Base-by-base conservation (phyloP, 2,329 filamentous ascomycete genomes). In the Akanthomyces muscarius region DNA sequence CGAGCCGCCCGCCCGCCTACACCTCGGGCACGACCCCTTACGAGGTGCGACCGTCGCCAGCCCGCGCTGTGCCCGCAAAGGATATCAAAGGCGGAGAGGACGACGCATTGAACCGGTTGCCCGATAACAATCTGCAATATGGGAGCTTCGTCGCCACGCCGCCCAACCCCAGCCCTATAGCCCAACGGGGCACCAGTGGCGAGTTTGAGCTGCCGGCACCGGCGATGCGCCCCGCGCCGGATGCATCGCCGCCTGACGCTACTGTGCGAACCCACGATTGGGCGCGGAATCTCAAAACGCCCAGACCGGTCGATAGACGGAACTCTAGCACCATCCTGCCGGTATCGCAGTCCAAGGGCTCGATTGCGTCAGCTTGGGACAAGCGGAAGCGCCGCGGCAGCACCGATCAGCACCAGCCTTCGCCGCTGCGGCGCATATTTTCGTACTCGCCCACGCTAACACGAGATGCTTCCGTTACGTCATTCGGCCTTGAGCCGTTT, bases 121-220 rank as follows among this genome's bases (percentile, higher is more conserved):
- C 75, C 0, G 74, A 75, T 3, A 75, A 74, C 48, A 74, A 73
- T 42, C 68, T 77, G 13, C 80, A 79, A 5, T 86, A 86, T 71
- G 83, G 83, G 47, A 86, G 83, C 72, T 81, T 86, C 63, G 75
- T 77, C 11, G 70, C 75, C 1, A 78, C 81, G 0, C 78, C 81
- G 0, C 76, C 71, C 33, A 64, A 65, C 23, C 58, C 70, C 57
- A 61, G 74, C 65, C 62, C 75, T 68, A 63, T 68, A 47, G 30
- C 38, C 33, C 63, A 63, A 55, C 28, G 67, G 65, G 50, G 64
- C 55, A 18, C 63, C 60, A 62, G 51, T 21, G 73, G 74, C 41
- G 72, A 75, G 1, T 85, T 86, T 63, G 80, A 81, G 67, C 74
- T 86, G 14, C 84, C 84, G 0, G 82, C 71, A 6, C 84, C 84